Evolutionary conservation across 768 basidiomycete species (phyloP).

Genomic region (Leccinellum rugosiceps): DNA sequence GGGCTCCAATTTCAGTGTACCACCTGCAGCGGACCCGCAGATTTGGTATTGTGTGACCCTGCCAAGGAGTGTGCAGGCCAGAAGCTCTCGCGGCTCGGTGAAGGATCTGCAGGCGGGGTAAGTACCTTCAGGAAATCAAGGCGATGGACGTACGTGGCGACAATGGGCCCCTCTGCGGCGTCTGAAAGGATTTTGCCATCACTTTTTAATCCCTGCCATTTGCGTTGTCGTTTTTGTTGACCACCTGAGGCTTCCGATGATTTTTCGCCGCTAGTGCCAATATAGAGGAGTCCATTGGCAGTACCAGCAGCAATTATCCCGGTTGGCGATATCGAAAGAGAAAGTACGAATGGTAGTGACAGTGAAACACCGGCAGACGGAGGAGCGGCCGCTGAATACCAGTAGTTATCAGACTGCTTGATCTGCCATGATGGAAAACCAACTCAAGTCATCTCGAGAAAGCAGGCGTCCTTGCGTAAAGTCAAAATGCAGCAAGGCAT

Average conservation of each 20-base stretch:
- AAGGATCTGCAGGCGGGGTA: conserved; percentile 43
- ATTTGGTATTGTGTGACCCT: conserved; percentile 50
- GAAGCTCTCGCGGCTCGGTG: conserved; percentile 40
- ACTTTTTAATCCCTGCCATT: conserved; percentile 67
- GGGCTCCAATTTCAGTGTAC: conserved; percentile 39
- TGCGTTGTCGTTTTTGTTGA: conserved; percentile 55
- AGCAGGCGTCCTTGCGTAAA: conserved; percentile 51
- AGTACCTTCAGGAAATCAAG: neutral
- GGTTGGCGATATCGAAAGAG: conserved; percentile 51
- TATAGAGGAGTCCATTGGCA: conserved; percentile 70
- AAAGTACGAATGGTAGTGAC: conserved; percentile 74
- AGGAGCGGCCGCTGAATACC: conserved; percentile 34
- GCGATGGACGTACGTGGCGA: conserved; percentile 51
- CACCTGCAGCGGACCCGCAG: conserved; percentile 35
- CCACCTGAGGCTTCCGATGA: conserved; percentile 12
- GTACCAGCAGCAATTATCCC: conserved; percentile 69
- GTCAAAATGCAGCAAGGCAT: conserved; percentile 65
- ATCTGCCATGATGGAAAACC: conserved; percentile 8
- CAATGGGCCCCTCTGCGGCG: conserved; percentile 71
- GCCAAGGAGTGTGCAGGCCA: conserved; percentile 63
- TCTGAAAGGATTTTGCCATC: conserved; percentile 45
- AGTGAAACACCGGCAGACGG: conserved; percentile 51
- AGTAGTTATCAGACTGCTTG: neutral
- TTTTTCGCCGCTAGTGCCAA: conserved; percentile 70
- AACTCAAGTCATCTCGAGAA: conserved; percentile 60